Base-by-base conservation (phyloP, 305 asterid genomes). In the Solanum aculeatissimum region DNA sequence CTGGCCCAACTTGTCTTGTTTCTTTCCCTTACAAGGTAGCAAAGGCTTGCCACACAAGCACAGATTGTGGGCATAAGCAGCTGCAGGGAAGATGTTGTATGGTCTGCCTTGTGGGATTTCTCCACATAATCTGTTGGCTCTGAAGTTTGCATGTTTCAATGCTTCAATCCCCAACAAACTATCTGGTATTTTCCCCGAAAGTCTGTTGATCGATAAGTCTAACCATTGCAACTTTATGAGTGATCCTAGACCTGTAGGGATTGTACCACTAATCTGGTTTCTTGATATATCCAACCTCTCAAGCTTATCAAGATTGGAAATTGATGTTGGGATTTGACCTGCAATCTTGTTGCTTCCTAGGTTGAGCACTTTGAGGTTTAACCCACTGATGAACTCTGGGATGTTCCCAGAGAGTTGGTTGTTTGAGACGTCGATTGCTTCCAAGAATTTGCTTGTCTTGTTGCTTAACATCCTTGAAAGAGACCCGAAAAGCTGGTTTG, bases 41-140 rank as follows among this genome's bases (percentile, higher is more conserved):
- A 97, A 83, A 1, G 99, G 99, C 83, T 90, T 94, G 53, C 95
- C 98, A 88, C 99, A 97, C 89, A 97, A 88, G 86, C 99, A 94
- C 85, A 89, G 71, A 82, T 97, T 95, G 69, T 95, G 94, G 78
- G 93, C 93, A 90, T 97, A 97, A 68, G 98, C 94, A 49, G 87
- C 90, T 81, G 91, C 89, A 35, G 90, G 94, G 86, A 94, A 97
- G 19, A 93, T 79, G 70, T 92, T 92, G 7, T 85, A 90, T 10
- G 99, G 99, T 72, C 95, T 90, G 49, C 93, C 93, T 58, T 92
- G 98, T 25, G 99, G 99, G 42, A 97, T 97, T 90, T 84, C 88
- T 75, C 99, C 99, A 68, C 99, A 94, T 87, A 97, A 72, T 87
- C 85, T 90, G 82, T 97, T 97, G 62, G 92, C 94, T 83, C 98